A percentile compares a stretch with the other conserved stretches of the same genome.
phyloP scores from a whole-genome alignment of 176 grass and related monocot species.

The Aegilops tauschii region DNA sequence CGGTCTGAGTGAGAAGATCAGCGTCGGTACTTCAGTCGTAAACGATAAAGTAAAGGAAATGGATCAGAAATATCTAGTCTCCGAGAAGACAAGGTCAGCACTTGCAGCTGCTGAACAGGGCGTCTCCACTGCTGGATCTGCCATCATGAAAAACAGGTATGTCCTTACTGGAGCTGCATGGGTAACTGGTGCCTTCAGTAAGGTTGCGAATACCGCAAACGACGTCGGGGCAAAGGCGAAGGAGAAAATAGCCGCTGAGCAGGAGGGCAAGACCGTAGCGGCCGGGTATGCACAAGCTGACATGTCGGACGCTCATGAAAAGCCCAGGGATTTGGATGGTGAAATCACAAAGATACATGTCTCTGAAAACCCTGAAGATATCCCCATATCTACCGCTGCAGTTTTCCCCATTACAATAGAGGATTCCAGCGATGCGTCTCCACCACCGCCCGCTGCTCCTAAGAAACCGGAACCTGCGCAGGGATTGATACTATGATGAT shows the following conservation, averaged over 20 bases:
- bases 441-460: slow-evolving; percentile 15
- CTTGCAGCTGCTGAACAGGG: slow-evolving; percentile 72
- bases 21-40: slow-evolving; percentile 54
- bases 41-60: slow-evolving; percentile 87
- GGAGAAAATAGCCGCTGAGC: slow-evolving; percentile 59
- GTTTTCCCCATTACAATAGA: slow-evolving; percentile 34
- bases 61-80: slow-evolving; percentile 90
- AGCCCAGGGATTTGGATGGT: slow-evolving; percentile 22
- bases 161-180: slow-evolving; percentile 78
- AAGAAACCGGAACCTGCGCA: slow-evolving; percentile 56
- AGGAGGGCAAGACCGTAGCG: slow-evolving; percentile 32
- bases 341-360: slow-evolving; percentile 40
- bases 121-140: slow-evolving; percentile 75
- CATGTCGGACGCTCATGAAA: slow-evolving; percentile 5
- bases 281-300: slow-evolving; percentile 23
- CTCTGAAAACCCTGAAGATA: slow-evolving; percentile 50
- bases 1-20: slow-evolving; percentile 80
- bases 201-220: slow-evolving; percentile 35
- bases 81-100: slow-evolving; percentile 78
- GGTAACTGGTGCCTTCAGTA: slow-evolving; percentile 81
- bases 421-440: slow-evolving; percentile 9
- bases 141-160: slow-evolving; percentile 88
- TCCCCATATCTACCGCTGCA: slow-evolving; percentile 30
- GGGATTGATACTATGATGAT: slow-evolving; percentile 61
- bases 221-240: slow-evolving; percentile 49